Percentiles rank a stretch among this genome's conserved stretches.
Conservation (phyloP, 75 land plant genomes). For the Sequoia sempervirens region DNA sequence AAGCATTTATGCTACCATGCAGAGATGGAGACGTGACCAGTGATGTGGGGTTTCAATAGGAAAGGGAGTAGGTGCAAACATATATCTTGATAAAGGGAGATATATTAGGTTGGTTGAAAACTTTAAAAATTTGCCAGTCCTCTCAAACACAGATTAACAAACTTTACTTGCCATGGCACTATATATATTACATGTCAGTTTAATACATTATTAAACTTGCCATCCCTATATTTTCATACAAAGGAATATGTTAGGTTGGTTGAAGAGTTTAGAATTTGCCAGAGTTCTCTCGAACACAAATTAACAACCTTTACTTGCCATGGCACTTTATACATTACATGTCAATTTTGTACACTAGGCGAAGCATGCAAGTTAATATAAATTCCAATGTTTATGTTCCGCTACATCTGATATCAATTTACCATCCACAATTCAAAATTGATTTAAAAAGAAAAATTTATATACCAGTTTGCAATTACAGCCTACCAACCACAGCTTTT, state of each 20-base stretch:
- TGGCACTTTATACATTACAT: neutral
- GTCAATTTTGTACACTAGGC: neutral
- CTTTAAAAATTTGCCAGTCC: neutral
- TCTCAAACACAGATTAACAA: neutral
- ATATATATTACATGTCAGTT: neutral
- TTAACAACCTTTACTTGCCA: neutral
- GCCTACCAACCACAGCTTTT: no score
- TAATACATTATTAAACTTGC: neutral
- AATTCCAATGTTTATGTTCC: neutral
- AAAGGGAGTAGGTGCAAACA: neutral
- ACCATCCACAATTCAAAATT: neutral
- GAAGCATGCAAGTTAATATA: neutral
- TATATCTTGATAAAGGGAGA: neutral
- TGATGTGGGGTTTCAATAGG: neutral
- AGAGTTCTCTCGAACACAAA: neutral
- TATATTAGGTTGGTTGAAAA: neutral
- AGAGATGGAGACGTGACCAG: neutral
- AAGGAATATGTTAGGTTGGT: neutral
- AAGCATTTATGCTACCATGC: neutral
- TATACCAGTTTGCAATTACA: no score
- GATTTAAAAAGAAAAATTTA: no score
- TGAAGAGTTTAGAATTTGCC: neutral
- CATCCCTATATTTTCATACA: no score
- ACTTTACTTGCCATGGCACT: neutral
- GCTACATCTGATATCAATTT: neutral